Evolutionary conservation across 495 filamentous ascomycete genomes (phyloP).

Genomic region (Corynascus novoguineensis): DNA sequence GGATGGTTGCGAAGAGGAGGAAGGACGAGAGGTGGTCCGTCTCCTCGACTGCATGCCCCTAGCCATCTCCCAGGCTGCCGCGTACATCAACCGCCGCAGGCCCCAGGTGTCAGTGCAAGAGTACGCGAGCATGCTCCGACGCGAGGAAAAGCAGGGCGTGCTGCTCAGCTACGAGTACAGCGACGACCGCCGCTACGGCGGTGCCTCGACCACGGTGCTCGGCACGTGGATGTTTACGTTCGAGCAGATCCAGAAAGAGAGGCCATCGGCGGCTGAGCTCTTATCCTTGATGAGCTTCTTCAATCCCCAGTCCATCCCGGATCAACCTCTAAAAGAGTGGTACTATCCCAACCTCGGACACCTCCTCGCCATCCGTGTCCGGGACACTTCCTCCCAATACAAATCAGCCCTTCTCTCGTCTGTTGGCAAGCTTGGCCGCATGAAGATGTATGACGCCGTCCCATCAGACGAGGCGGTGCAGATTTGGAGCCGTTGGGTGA

Average conservation of each 20-base stretch:
- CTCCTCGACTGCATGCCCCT: constrained; percentile 42
- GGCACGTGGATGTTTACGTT: constrained; percentile 29
- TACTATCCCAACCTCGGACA: not conserved
- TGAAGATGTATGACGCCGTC: too few species aligned
- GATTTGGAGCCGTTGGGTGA: too few species aligned
- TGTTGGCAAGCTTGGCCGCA: too few species aligned
- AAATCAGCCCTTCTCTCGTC: not conserved
- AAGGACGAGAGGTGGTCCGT: constrained; percentile 19
- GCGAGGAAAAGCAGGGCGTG: not conserved
- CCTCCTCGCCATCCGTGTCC: not conserved
- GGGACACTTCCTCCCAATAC: not conserved
- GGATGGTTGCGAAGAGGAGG: not conserved
- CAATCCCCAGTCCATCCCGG: constrained; percentile 34
- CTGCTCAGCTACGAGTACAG: not conserved
- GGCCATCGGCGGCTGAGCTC: constrained; percentile 31
- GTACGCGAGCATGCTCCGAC: not conserved
- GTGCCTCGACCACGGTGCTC: constrained; percentile 7
- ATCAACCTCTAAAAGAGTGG: not conserved
- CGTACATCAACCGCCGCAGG: constrained; percentile 30
- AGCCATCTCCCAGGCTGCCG: constrained; percentile 42
- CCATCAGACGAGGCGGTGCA: too few species aligned
- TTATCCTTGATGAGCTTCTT: constrained; percentile 38
- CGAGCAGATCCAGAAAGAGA: constrained; percentile 22
- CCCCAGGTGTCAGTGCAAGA: constrained; percentile 7
- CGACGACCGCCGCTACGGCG: not conserved